Conservation (phyloP, 176 grass and related monocot species). For the Coix lacrymajobi region DNA sequence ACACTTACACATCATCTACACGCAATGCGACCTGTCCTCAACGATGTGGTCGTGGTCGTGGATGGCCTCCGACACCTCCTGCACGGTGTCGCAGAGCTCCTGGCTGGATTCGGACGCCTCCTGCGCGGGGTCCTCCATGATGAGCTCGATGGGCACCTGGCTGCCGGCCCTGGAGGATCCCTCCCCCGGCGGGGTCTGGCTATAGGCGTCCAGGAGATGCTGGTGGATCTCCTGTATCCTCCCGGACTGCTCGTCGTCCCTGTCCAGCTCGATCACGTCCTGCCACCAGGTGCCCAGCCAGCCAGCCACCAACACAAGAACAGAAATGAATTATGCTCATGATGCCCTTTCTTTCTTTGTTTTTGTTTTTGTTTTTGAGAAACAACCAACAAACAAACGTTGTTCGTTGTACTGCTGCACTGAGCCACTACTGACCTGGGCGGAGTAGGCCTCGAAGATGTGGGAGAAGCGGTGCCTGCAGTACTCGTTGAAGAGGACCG, state of each 20-base stretch:
- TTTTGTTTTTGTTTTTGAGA: background rate
- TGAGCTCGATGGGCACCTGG: constrained; percentile 14
- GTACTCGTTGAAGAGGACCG: constrained; percentile 84
- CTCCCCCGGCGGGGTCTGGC: constrained; percentile 22
- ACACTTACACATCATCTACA: no score
- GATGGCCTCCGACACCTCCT: constrained; percentile 23
- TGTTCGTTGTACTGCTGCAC: background rate
- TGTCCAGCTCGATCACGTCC: constrained; percentile 93
- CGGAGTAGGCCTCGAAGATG: constrained; percentile 68
- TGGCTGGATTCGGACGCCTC: constrained; percentile 36
- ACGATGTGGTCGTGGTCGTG: background rate
- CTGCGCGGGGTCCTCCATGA: constrained; percentile 30
- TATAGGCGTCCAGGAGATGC: constrained; percentile 70
- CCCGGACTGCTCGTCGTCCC: constrained; percentile 71
- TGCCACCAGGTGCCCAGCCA: background rate
- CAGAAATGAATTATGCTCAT: background rate
- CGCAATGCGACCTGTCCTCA: constrained; percentile 3
- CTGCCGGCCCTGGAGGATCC: background rate
- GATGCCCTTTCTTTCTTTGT: background rate
- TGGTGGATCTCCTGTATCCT: constrained; percentile 81
- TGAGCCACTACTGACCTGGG: constrained; percentile 47
- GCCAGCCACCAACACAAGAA: background rate
- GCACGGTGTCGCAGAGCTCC: constrained; percentile 46
- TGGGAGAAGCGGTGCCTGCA: constrained; percentile 60
- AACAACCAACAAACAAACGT: background rate